Evolutionary conservation across 768 basidiomycete species (phyloP).

Genomic region (Tubosaeta sp.): DNA sequence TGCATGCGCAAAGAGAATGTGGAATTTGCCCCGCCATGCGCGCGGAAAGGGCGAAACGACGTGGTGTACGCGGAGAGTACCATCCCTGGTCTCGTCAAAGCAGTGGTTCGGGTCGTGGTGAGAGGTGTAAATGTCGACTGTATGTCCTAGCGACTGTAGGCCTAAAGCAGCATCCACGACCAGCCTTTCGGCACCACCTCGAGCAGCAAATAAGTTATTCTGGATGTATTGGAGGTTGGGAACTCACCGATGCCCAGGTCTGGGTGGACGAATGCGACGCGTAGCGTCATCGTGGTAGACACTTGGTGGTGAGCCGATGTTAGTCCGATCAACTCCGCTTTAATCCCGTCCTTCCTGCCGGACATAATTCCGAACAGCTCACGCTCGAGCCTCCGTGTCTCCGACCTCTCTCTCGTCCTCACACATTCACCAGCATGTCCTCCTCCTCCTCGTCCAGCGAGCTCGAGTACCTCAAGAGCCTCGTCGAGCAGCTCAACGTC

Average conservation of each 20-base stretch:
- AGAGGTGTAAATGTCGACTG: slow-evolving; percentile 88
- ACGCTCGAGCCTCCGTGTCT: background rate
- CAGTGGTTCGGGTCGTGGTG: slow-evolving; percentile 84
- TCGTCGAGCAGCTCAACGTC: slow-evolving; percentile 84
- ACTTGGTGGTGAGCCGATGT: background rate
- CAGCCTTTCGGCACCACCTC: slow-evolving; percentile 93
- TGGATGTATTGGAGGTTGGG: background rate
- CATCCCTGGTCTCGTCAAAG: slow-evolving; percentile 92
- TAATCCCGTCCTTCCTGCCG: slow-evolving; percentile 12
- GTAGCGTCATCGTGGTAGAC: slow-evolving; percentile 22
- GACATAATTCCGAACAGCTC: slow-evolving; percentile 4
- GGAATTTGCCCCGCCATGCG: slow-evolving; percentile 72
- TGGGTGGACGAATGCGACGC: slow-evolving; percentile 86
- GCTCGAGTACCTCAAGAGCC: slow-evolving; percentile 91
- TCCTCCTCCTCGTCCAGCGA: slow-evolving; percentile 66
- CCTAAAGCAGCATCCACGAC: slow-evolving; percentile 94
- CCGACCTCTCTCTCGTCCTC: background rate
- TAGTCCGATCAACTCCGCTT: slow-evolving; percentile 22
- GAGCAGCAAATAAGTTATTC: background rate
- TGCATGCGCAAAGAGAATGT: slow-evolving; percentile 84
- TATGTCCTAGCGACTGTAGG: slow-evolving; percentile 78
- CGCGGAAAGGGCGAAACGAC: slow-evolving; percentile 76
- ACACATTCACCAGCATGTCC: background rate
- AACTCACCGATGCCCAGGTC: slow-evolving; percentile 86
- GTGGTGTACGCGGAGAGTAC: slow-evolving; percentile 74